Evolutionary conservation across 305 asterid genomes (phyloP), one percentile per base, ranked within the genome.

Genomic region (Stenogyne calaminthoides): DNA sequence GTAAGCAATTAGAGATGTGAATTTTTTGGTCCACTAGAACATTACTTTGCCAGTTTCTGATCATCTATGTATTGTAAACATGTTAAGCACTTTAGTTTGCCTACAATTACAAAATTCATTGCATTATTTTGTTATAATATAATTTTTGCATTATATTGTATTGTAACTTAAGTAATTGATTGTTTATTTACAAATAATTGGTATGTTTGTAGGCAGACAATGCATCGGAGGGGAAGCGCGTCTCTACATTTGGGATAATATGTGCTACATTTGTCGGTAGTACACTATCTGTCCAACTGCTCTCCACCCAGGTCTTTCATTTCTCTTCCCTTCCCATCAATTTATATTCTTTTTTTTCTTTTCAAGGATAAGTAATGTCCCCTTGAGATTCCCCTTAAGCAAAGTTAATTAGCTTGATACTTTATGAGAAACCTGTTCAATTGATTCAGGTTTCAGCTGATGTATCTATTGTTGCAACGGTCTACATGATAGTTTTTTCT

Each of bases 231-330:
- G 80, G 72, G 57, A 83, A 81, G 56, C 90, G 92, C 57, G 81
- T 81, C 44, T 78, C 92, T 59, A 85, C 89, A 46, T 83, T 87
- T 27, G 88, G 92, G 29, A 69, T 87, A 19, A 64, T 76, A 1
- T 81, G 80, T 9, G 84, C 80, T 61, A 86, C 89, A 67, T 79
- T 36, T 75, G 71, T 87, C 62, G 74, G 86, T 73, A 88, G 86
- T 54, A 87, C 92, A 64, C 79, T 85, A 27, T 81, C 89, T 59
- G 82, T 84, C 60, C 90, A 86, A 64, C 61, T 85, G 36, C 84
- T 83, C 64, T 79, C 88, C 78, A 81, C 88, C 64, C 87, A 70
- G 65, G 85, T 85, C 74, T 87, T 85, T 73, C 86, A 81, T 47
- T n/a, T n/a, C n/a, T n/a, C n/a, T 51, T 59, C 54, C 36, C 61